Evolutionary conservation across 805 yeast species (phyloP).

Genomic region (Metschnikowia kofuensis): DNA sequence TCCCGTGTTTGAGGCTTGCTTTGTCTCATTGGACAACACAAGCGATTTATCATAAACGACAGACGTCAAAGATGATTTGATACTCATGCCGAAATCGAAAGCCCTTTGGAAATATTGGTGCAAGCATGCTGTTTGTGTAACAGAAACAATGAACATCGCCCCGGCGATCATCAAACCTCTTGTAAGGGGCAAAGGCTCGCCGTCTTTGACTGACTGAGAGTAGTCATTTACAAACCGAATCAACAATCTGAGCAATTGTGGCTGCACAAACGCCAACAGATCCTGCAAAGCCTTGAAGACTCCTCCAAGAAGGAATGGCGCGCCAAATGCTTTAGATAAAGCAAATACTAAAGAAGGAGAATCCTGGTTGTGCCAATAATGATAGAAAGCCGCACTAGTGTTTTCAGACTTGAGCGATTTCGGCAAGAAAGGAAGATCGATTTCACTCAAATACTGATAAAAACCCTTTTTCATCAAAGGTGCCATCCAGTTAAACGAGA

Average conservation of each 20-base stretch:
- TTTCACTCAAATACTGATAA: slow-evolving; percentile 48
- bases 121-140: slow-evolving; percentile 71
- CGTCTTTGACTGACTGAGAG: slow-evolving; percentile 30
- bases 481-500: slow-evolving; percentile 92
- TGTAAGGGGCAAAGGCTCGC: slow-evolving; percentile 58
- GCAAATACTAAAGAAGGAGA: slow-evolving; percentile 58
- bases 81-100: slow-evolving; percentile 73
- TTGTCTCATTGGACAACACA: slow-evolving; percentile 67
- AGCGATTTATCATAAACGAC: slow-evolving; percentile 67
- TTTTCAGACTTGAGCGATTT: slow-evolving; percentile 53
- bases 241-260: slow-evolving; percentile 27
- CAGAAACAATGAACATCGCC: slow-evolving; percentile 71
- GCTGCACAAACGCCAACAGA: slow-evolving; percentile 48
- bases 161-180: slow-evolving; percentile 73
- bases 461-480: slow-evolving; percentile 78
- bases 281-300: slow-evolving; percentile 73
- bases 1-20: slow-evolving; percentile 74
- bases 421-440: slow-evolving; percentile 82
- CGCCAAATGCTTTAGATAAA: slow-evolving; percentile 69
- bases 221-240: slow-evolving; percentile 40
- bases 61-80: slow-evolving; percentile 66
- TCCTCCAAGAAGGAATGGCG: slow-evolving; percentile 67
- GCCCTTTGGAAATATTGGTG: slow-evolving; percentile 79
- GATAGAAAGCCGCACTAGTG: slow-evolving; percentile 48
- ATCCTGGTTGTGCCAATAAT: slow-evolving; percentile 60